Conservation (phyloP, 2,329 filamentous ascomycete species). For the Colletotrichum sojae region DNA sequence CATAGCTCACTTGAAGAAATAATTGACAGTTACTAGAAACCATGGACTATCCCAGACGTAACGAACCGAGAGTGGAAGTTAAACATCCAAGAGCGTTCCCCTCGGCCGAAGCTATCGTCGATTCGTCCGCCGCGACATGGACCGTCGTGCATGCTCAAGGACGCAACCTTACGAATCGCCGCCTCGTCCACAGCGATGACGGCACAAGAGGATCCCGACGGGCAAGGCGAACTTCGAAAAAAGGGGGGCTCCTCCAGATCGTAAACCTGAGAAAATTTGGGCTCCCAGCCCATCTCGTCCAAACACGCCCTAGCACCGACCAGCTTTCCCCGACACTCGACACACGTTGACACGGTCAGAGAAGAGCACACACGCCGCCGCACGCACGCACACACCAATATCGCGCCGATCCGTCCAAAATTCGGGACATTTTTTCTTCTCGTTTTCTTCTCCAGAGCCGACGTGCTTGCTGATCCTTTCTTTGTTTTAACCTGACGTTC, state of each 20-base stretch:
- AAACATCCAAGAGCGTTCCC: too few species aligned
- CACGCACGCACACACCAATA: too few species aligned
- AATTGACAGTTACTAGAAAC: too few species aligned
- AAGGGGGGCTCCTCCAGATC: conserved; percentile 4
- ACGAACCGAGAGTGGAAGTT: conserved; percentile 7
- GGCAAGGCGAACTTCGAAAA: conserved; percentile 14
- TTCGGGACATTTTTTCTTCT: conserved; percentile 5
- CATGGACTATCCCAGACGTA: conserved; percentile 1
- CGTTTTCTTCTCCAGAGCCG: conserved; percentile 11
- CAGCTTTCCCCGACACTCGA: too few species aligned
- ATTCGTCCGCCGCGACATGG: background rate
- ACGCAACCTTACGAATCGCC: conserved; percentile 3
- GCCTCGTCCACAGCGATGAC: conserved; percentile 19
- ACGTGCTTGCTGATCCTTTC: conserved; percentile 27
- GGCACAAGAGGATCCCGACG: conserved; percentile 19
- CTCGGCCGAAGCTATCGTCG: background rate
- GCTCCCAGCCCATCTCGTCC: too few species aligned
- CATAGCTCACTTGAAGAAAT: too few species aligned
- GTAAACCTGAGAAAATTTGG: background rate
- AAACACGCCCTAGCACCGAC: too few species aligned
- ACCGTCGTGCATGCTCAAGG: background rate
- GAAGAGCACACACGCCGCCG: too few species aligned
- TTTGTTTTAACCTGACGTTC: conserved; percentile 31
- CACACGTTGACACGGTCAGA: background rate
- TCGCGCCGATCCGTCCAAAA: conserved; percentile 4